Percentiles rank a stretch among this genome's conserved stretches.
Evolutionary conservation across 352 stramenopile genomes (phyloP).

Genomic region (Phytophthora brassicae): DNA sequence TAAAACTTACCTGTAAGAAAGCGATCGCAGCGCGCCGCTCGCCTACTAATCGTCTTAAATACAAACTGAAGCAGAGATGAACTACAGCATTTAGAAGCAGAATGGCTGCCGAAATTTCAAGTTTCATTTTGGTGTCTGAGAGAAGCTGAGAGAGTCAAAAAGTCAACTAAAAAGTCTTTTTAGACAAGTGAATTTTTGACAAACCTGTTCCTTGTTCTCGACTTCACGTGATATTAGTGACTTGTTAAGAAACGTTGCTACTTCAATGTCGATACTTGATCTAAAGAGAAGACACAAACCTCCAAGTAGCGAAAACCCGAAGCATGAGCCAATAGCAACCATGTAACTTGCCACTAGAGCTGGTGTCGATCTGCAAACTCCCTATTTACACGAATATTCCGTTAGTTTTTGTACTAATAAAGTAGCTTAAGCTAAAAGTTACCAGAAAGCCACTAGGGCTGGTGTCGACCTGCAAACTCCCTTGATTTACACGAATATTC

Average conservation of each 20-base stretch:
- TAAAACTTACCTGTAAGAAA: slow-evolving; percentile 61
- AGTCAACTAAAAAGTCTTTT: too few species aligned
- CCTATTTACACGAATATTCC: slow-evolving; percentile 22
- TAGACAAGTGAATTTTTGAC: too few species aligned
- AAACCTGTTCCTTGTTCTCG: slow-evolving; percentile 43
- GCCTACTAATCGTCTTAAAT: slow-evolving; percentile 55
- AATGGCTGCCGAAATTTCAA: slow-evolving; percentile 37
- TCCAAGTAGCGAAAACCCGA: slow-evolving; percentile 51
- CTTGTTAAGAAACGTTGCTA: slow-evolving; percentile 59
- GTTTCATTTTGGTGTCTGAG: slow-evolving; percentile 37
- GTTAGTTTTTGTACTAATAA: neutral
- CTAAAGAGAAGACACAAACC: slow-evolving; percentile 62
- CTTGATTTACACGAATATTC: slow-evolving; percentile 19
- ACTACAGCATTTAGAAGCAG: slow-evolving; percentile 39
- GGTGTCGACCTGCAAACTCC: slow-evolving; percentile 55
- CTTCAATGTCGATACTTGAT: slow-evolving; percentile 39
- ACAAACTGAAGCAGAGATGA: slow-evolving; percentile 43
- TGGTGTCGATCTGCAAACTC: slow-evolving; percentile 52
- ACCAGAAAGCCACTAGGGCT: slow-evolving; percentile 52
- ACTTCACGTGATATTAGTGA: slow-evolving; percentile 35
- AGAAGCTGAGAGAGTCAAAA: slow-evolving; percentile 36
- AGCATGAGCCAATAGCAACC: slow-evolving; percentile 46
- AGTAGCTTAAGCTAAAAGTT: slow-evolving; percentile 41
- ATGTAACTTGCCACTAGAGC: slow-evolving; percentile 57
- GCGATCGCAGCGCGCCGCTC: slow-evolving; percentile 52